These are phyloP conservation scores for Pugionium dolabratum DNA, from an alignment of 345 rosid species.

Conservation along the genomic window DNA sequence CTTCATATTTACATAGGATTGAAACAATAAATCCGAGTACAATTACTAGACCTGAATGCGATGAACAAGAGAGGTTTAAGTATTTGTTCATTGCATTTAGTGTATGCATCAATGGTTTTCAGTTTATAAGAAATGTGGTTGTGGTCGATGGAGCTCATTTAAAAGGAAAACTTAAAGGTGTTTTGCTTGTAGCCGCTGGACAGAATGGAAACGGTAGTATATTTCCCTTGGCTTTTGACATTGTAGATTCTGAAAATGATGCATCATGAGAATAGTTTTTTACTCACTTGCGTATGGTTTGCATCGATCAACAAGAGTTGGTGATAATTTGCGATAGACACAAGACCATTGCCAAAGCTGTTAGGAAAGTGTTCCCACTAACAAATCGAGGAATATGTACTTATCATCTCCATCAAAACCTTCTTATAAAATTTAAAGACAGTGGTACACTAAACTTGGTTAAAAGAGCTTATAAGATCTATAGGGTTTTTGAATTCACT, in stretches of 20 bases:
- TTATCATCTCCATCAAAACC: neutral
- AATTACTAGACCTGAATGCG: neutral
- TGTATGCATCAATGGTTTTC: neutral
- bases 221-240: neutral
- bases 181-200: neutral
- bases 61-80: neutral
- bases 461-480: neutral
- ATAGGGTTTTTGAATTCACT: neutral
- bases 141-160: conserved; percentile 15
- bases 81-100: neutral
- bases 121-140: conserved; percentile 12
- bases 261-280: neutral
- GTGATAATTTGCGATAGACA: neutral
- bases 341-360: neutral
- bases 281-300: neutral
- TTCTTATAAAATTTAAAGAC: neutral
- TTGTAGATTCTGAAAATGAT: conserved; percentile 1
- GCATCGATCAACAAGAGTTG: too few species aligned
- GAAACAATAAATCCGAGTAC: neutral
- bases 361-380: neutral
- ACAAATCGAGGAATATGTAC: neutral
- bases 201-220: neutral
- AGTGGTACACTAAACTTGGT: neutral
- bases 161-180: neutral
- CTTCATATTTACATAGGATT: neutral